Evolutionary conservation across 768 basidiomycete genomes (phyloP).

Genomic region (Sistotremastrum niveocremeum): DNA sequence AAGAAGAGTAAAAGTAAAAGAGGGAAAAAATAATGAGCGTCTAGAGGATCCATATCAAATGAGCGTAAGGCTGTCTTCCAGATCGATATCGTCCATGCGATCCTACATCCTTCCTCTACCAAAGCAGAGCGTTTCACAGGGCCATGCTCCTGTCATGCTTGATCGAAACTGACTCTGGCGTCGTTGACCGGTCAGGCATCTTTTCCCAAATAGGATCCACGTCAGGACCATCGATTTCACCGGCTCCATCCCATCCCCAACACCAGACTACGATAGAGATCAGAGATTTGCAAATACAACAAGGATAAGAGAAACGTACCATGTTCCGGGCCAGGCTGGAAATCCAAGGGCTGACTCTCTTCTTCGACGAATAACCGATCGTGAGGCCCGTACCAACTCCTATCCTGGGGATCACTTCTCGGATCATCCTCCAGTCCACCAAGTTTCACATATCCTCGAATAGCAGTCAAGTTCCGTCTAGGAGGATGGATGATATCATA

Average conservation of each 20-base stretch:
- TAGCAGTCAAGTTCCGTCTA: slow-evolving; percentile 87
- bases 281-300: neutral
- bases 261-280: slow-evolving; percentile 68
- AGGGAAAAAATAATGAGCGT: no score
- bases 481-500: slow-evolving; percentile 89
- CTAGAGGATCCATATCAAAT: no score
- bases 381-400: slow-evolving; percentile 97
- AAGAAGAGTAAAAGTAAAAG: no score
- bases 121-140: no score
- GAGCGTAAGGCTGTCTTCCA: no score
- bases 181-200: slow-evolving; percentile 54
- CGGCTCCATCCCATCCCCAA: slow-evolving; percentile 99
- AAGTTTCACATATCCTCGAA: slow-evolving; percentile 85
- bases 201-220: slow-evolving; percentile 96
- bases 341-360: slow-evolving; percentile 65
- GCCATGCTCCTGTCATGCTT: slow-evolving; percentile 44
- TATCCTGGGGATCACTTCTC: slow-evolving; percentile 90
- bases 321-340: slow-evolving; percentile 69
- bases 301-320: slow-evolving; percentile 38
- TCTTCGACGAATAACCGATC: slow-evolving; percentile 87
- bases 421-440: slow-evolving; percentile 97
- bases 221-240: slow-evolving; percentile 94
- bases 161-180: slow-evolving; percentile 46
- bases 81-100: no score
- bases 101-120: no score